Evolutionary conservation across 176 grass and related monocot genomes (phyloP).

Genomic region (Hyparrhenia diplandra): DNA sequence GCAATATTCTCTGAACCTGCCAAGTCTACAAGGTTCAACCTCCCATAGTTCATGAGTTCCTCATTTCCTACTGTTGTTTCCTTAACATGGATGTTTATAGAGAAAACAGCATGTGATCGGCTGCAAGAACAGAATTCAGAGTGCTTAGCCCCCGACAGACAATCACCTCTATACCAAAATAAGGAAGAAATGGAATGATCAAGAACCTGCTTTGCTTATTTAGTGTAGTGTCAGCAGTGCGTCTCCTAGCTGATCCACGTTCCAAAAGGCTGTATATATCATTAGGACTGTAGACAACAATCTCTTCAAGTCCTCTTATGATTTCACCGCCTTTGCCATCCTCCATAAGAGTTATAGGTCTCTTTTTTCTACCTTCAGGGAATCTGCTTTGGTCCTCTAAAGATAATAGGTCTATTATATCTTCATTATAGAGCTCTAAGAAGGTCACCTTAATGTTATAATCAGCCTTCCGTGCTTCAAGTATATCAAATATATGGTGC

Average conservation of each 20-base stretch:
- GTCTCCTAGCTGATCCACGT: slow-evolving; percentile 70
- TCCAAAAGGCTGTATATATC: slow-evolving; percentile 74
- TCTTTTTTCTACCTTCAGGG: slow-evolving; percentile 66
- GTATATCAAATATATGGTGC: slow-evolving; percentile 61
- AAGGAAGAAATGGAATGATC: slow-evolving; percentile 12
- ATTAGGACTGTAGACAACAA: slow-evolving; percentile 62
- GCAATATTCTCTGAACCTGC: slow-evolving; percentile 89
- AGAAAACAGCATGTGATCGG: slow-evolving; percentile 85
- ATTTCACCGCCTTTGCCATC: slow-evolving; percentile 78
- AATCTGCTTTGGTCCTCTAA: slow-evolving; percentile 57
- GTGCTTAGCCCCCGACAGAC: slow-evolving; percentile 12
- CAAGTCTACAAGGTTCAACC: slow-evolving; percentile 92
- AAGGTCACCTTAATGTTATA: slow-evolving; percentile 86
- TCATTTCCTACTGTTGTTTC: slow-evolving; percentile 52
- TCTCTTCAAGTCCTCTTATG: slow-evolving; percentile 84
- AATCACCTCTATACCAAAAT: neutral
- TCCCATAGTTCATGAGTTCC: slow-evolving; percentile 73
- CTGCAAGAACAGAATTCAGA: slow-evolving; percentile 49
- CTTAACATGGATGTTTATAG: slow-evolving; percentile 87
- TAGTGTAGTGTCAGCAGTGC: slow-evolving; percentile 61
- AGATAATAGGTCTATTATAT: slow-evolving; percentile 76
- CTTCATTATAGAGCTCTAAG: slow-evolving; percentile 90
- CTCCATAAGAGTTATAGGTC: slow-evolving; percentile 68
- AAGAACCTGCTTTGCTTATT: slow-evolving; percentile 96
- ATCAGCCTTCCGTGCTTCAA: slow-evolving; percentile 61